These are phyloP conservation scores for Xylariaceae sp. DNA, from an alignment of 2,329 filamentous ascomycete genomes.

Conservation along the genomic window DNA sequence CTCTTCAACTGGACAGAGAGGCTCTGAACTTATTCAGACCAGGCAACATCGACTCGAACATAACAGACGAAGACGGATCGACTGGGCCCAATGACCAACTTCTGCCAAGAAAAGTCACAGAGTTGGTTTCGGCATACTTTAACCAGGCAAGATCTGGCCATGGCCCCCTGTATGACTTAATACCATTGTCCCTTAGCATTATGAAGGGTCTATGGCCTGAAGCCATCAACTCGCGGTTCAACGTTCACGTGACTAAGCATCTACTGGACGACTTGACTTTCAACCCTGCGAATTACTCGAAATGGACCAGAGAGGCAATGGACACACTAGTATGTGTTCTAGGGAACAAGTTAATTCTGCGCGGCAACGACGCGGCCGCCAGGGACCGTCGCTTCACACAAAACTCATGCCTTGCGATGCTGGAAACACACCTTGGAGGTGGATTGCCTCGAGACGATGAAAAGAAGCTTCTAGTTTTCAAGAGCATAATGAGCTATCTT, in stretches of 20 bases:
- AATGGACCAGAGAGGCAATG: constrained; percentile 24
- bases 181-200: constrained; percentile 30
- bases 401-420: too few relatives aligned
- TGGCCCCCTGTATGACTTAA: too few relatives aligned
- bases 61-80: too few relatives aligned
- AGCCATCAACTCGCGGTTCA: constrained; percentile 17
- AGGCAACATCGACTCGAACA: not conserved
- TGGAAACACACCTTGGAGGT: too few relatives aligned
- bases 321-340: constrained; percentile 26
- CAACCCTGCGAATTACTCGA: constrained; percentile 15
- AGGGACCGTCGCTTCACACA: too few relatives aligned
- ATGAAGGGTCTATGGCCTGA: constrained; percentile 29
- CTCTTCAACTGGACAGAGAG: constrained; percentile 22
- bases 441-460: not conserved
- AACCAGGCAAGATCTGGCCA: too few relatives aligned
- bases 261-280: constrained; percentile 17
- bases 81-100: too few relatives aligned
- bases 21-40: constrained; percentile 26
- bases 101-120: too few relatives aligned
- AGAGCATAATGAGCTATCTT: constrained; percentile 29
- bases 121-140: too few relatives aligned
- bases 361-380: too few relatives aligned
- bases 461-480: constrained; percentile 21
- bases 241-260: constrained; percentile 22
- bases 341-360: constrained; percentile 27